These are phyloP conservation scores for Neofusicoccum cordaticola DNA, from an alignment of 2,329 filamentous ascomycete species.

Conservation along the genomic window DNA sequence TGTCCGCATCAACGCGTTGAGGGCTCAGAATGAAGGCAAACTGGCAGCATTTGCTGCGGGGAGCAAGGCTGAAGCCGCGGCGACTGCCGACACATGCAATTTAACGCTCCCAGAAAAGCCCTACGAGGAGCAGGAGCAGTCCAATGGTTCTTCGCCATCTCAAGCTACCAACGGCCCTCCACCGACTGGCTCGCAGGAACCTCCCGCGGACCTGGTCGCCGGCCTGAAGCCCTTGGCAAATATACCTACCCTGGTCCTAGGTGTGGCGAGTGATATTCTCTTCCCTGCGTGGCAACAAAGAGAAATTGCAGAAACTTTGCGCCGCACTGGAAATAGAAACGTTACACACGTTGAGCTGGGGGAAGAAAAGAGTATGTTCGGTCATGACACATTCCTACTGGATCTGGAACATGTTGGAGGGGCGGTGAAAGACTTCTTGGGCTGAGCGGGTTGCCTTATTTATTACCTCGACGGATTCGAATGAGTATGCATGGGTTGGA, in stretches of 20 bases:
- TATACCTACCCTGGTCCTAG: constrained; percentile 83
- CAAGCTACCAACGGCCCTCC: not conserved
- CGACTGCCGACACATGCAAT: constrained; percentile 59
- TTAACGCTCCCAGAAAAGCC: constrained; percentile 78
- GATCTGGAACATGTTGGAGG: constrained; percentile 91
- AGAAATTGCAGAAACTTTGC: constrained; percentile 83
- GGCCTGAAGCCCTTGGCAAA: constrained; percentile 71
- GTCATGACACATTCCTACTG: constrained; percentile 92
- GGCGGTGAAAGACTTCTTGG: constrained; percentile 74
- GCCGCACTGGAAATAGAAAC: constrained; percentile 70
- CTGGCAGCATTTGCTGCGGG: constrained; percentile 49
- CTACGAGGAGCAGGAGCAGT: constrained; percentile 78
- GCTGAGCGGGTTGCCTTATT: constrained; percentile 37
- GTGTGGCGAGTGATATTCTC: constrained; percentile 91
- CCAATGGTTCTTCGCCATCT: constrained; percentile 15
- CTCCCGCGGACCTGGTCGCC: constrained; percentile 74
- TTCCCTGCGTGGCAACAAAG: constrained; percentile 98
- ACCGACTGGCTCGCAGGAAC: constrained; percentile 44
- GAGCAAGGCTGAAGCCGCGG: constrained; percentile 24
- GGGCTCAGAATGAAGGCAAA: constrained; percentile 59
- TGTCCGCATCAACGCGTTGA: constrained; percentile 58
- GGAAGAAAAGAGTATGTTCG: constrained; percentile 91
- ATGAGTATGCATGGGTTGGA: constrained; percentile 15
- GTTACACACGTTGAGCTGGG: constrained; percentile 90
- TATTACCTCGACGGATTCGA: not conserved